Evolutionary conservation across 2,329 filamentous ascomycete genomes (phyloP), one percentile per base, ranked within the genome.

Genomic region (Byssothecium circinans): DNA sequence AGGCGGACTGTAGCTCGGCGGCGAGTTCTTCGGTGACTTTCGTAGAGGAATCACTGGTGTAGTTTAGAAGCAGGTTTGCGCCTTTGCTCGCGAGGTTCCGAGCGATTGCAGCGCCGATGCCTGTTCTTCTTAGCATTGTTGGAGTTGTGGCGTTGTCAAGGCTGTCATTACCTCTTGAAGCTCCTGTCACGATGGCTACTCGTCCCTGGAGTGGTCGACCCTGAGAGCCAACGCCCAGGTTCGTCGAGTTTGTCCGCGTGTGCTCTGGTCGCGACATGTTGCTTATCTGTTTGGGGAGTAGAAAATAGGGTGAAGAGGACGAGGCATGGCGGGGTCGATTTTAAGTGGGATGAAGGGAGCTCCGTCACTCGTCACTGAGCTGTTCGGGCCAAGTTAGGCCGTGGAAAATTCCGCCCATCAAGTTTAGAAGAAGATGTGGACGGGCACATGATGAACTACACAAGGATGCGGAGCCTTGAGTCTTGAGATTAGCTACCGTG

Each of bases 111-210:
- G 80, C 81, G 36, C 89, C 89, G 61, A 94, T 92, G 56, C 89
- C 89, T 90, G 54, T 12, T 8, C 22, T 22, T n/a, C 25, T 27
- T 27, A 27, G 25, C n/a, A n/a, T 27, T 11, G 25, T 27, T 27
- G 25, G 11, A 7, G 7, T 27, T 11, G n/a, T n/a, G n/a, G n/a
- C n/a, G n/a, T n/a, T n/a, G n/a, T n/a, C n/a, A n/a, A n/a, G n/a
- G n/a, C n/a, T n/a, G n/a, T n/a, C n/a, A n/a, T n/a, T 77, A 89
- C 88, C 88, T 77, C 89, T 77, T 48, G 88, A 90, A 50, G 84
- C 87, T 47, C 89, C 89, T 1, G 89, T 94, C 38, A 94, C 78
- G 56, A 95, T 85, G 43, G 82, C 89, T 42, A 91, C 77, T 70
- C 91, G 91, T 58, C 87, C 87, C 65, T 89, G 83, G 4, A 78